Conservation (phyloP, 1,139 yeast species). For the Blastobotrys persicus region DNA sequence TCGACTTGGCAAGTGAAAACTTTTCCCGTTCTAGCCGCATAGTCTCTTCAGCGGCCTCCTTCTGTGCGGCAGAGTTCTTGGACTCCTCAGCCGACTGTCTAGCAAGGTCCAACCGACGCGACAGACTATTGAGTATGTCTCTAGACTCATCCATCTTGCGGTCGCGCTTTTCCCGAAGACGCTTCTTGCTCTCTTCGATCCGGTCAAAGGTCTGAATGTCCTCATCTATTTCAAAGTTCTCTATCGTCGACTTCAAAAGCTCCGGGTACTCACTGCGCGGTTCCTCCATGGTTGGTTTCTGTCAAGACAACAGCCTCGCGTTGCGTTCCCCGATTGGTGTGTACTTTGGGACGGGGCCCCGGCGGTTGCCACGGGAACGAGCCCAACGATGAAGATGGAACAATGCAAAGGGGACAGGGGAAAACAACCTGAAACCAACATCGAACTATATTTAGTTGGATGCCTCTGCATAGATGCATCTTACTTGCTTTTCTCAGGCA, state of each 20-base stretch:
- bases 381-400: too few relatives aligned
- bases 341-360: too few relatives aligned
- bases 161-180: slow-evolving; percentile 22
- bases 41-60: slow-evolving; percentile 30
- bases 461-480: too few relatives aligned
- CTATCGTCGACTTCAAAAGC: slow-evolving; percentile 37
- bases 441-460: too few relatives aligned
- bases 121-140: slow-evolving; percentile 27
- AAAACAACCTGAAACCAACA: too few relatives aligned
- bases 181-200: slow-evolving; percentile 22
- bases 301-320: too few relatives aligned
- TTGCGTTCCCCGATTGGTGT: too few relatives aligned
- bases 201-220: slow-evolving; percentile 38
- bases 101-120: slow-evolving; percentile 34
- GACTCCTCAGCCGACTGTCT: slow-evolving; percentile 33
- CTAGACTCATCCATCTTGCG: slow-evolving; percentile 22
- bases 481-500: too few relatives aligned
- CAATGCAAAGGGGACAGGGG: too few relatives aligned
- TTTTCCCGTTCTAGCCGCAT: slow-evolving; percentile 48
- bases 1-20: slow-evolving; percentile 53
- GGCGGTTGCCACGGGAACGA: too few relatives aligned
- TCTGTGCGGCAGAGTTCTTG: slow-evolving; percentile 34
- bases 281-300: not conserved
- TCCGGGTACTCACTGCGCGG: slow-evolving; percentile 12
- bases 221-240: slow-evolving; percentile 52